Base-by-base conservation (phyloP, 179 eudicot species). In the Gypsophila paniculata region DNA sequence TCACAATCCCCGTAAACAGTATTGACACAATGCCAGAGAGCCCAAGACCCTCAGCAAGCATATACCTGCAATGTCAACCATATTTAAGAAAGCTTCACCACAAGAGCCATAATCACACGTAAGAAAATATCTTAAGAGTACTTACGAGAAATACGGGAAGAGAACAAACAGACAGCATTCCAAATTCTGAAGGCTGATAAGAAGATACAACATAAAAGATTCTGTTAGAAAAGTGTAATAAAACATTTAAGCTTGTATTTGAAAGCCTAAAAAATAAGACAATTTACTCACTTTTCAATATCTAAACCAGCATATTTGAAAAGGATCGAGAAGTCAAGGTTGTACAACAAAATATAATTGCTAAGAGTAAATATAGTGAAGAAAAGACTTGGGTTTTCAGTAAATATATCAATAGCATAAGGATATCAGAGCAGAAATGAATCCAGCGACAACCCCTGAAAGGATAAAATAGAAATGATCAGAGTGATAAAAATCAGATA, bases 61-160 rank as follows among this genome's bases (percentile, higher is more conserved):
- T n/a, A n/a, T n/a, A n/a, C n/a, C n/a, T n/a, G n/a, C n/a, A n/a
- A n/a, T n/a, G n/a, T n/a, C n/a, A n/a, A n/a, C n/a, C n/a, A n/a
- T n/a, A n/a, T n/a, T n/a, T n/a, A n/a, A n/a, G n/a, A n/a, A n/a
- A n/a, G n/a, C n/a, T n/a, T n/a, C n/a, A n/a, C n/a, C n/a, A n/a
- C n/a, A n/a, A n/a, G n/a, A n/a, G n/a, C n/a, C n/a, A n/a, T n/a
- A n/a, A n/a, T n/a, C n/a, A n/a, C n/a, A n/a, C n/a, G n/a, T n/a
- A n/a, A n/a, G n/a, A n/a, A n/a, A n/a, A n/a, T n/a, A n/a, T n/a
- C n/a, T n/a, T n/a, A n/a, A n/a, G n/a, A n/a, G n/a, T n/a, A n/a
- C 98, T 90, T 90, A 92, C 99, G 99, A 95, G 86, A 95, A 95
- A 77, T 95, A 95, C 44, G 98, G 99, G 74, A 95, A 95, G 38